Evolutionary conservation across 805 yeast genomes (phyloP).

Genomic region (Cyberlindnera xylosilytica): DNA sequence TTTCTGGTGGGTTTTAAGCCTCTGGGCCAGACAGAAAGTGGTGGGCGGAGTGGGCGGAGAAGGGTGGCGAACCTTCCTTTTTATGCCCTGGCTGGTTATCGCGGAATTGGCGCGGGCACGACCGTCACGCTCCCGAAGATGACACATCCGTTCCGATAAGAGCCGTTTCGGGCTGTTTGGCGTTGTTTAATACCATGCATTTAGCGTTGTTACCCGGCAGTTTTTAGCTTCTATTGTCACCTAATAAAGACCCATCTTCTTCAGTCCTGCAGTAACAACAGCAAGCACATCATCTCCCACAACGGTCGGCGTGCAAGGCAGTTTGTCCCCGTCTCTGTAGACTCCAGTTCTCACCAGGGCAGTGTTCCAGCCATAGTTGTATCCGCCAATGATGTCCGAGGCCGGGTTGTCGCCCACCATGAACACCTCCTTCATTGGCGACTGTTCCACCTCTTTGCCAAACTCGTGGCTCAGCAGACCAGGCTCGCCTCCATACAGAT

Average conservation of each 20-base stretch:
- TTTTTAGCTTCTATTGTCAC: too few relatives aligned
- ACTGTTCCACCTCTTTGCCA: constrained; percentile 21
- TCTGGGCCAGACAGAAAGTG: background rate
- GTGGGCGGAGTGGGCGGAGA: too few relatives aligned
- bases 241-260: constrained; percentile 19
- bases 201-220: too few relatives aligned
- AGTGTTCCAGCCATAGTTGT: constrained; percentile 83
- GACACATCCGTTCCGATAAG: too few relatives aligned
- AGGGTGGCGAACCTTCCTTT: constrained; percentile 5
- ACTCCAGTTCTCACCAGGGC: constrained; percentile 88
- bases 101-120: constrained; percentile 4
- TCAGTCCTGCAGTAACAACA: constrained; percentile 39
- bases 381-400: constrained; percentile 88
- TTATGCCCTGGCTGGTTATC: too few relatives aligned
- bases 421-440: constrained; percentile 62
- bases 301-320: constrained; percentile 45
- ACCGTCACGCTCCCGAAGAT: background rate
- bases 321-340: constrained; percentile 52
- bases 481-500: constrained; percentile 27
- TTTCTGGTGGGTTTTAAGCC: too few relatives aligned
- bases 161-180: too few relatives aligned
- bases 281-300: constrained; percentile 48
- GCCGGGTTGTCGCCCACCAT: constrained; percentile 99
- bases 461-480: constrained; percentile 11
- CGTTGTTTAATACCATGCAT: too few relatives aligned